Evolutionary conservation across 257 asterid genomes (phyloP), one percentile per base, ranked within the genome.

Genomic region (Linderniella brevidens): DNA sequence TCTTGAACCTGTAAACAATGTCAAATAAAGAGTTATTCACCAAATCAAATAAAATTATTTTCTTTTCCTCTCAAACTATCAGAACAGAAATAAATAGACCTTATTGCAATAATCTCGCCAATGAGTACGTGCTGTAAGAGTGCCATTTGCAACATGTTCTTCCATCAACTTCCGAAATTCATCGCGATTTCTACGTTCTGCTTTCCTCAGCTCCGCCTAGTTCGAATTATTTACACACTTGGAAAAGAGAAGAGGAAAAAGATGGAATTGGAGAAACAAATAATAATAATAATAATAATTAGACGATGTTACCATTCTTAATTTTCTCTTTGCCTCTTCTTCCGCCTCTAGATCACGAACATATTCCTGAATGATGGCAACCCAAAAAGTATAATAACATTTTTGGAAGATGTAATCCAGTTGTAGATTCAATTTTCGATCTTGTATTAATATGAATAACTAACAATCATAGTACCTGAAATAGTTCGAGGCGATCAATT

Each of bases 111-210:
- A 90, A 53, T 85, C 96, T 54, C 99, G 93, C 96, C 99, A 90
- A 44, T 57, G 68, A 61, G 93, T 64, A 50, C 60, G 77, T 41
- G 80, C 83, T 8, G 76, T 77, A 66, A 90, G 75, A 37, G 55
- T 54, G 54, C 96, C 99, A 32, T 37, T 64, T 25, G 73, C 62
- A 42, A 81, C 78, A 73, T 90, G 96, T 64, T 79, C 99, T 45
- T 79, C 93, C 96, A 90, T 77, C 64, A 90, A 70, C 70, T 79
- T 90, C 53, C 96, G 92, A 57, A 85, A 90, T 57, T 85, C 99
- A 67, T 90, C 99, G 20, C 99, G 99, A 19, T 85, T 81, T 70
- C 75, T 90, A 20, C 99, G 79, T 57, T 85, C 99, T 16, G 58
- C 51, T 69, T 79, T 85, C 66, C 99, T 77, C 58, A 56, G 58